These are phyloP conservation scores for Cardamine resedifolia DNA, from an alignment of 345 rosid genomes.

Conservation along the genomic window DNA sequence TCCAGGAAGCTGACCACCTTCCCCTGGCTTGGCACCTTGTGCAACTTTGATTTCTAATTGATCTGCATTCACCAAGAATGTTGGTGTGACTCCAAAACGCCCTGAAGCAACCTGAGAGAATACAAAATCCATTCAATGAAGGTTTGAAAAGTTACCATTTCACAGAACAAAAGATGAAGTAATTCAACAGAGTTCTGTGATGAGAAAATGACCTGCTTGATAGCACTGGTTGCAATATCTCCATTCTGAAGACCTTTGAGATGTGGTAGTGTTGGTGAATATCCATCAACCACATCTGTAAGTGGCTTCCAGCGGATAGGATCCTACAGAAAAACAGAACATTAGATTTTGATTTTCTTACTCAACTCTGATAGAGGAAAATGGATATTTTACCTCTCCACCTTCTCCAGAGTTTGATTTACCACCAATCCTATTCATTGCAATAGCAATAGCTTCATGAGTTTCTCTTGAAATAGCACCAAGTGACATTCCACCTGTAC, in stretches of 20 bases:
- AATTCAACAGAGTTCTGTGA: background rate
- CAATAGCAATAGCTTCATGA: slow-evolving; percentile 98
- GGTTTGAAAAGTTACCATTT: background rate
- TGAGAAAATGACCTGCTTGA: slow-evolving; percentile 71
- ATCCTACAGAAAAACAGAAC: slow-evolving; percentile 48
- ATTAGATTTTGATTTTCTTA: slow-evolving; percentile 11
- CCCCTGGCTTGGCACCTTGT: slow-evolving; percentile 99
- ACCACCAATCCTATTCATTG: slow-evolving; percentile 96
- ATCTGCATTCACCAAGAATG: slow-evolving; percentile 92
- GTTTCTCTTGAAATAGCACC: slow-evolving; percentile 99
- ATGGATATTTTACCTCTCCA: slow-evolving; percentile 73
- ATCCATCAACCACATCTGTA: slow-evolving; percentile 93
- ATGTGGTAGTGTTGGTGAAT: slow-evolving; percentile 94
- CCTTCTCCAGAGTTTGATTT: slow-evolving; percentile 99
- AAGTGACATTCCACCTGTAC: slow-evolving; percentile 99
- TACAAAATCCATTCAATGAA: slow-evolving; percentile 12
- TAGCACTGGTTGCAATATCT: slow-evolving; percentile 98
- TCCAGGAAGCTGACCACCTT: slow-evolving; percentile 98
- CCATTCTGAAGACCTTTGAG: slow-evolving; percentile 99
- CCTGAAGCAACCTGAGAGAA: slow-evolving; percentile 93
- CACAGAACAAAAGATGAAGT: background rate
- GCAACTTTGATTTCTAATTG: slow-evolving; percentile 98
- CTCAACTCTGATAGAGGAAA: background rate
- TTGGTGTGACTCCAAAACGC: slow-evolving; percentile 98
- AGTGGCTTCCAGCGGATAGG: slow-evolving; percentile 99